phyloP scores from a whole-genome alignment of 140 eudicot species.

The Oenanthe javanica region DNA sequence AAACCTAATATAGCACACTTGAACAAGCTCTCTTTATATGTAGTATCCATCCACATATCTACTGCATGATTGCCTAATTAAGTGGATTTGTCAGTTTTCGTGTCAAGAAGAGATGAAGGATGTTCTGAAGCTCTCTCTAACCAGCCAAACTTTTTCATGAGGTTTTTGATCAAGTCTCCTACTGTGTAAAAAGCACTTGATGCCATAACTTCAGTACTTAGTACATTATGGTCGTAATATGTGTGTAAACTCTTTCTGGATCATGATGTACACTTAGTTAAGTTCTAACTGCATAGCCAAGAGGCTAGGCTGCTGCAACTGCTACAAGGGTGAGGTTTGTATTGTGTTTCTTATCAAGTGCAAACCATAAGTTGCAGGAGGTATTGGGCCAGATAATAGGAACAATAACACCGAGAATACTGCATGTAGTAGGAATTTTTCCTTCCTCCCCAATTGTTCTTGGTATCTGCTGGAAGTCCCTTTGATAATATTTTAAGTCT shows the following conservation, averaged over 20 bases:
- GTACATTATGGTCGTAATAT: constrained; percentile 36
- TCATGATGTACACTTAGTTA: constrained; percentile 45
- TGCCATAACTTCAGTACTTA: constrained; percentile 21
- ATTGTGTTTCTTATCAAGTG: constrained; percentile 29
- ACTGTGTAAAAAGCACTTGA: constrained; percentile 49
- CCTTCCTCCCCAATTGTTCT: constrained; percentile 38
- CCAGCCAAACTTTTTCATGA: constrained; percentile 45
- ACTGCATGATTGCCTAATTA: constrained; percentile 1
- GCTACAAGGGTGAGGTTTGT: constrained; percentile 34
- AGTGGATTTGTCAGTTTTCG: neutral
- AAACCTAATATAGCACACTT: neutral
- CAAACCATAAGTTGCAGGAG: constrained; percentile 46
- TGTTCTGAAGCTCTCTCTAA: constrained; percentile 26
- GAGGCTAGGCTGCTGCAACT: constrained; percentile 43
- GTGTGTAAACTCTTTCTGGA: constrained; percentile 17
- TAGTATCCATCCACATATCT: neutral
- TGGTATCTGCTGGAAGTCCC: constrained; percentile 18
- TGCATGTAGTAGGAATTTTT: constrained; percentile 40
- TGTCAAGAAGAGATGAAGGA: neutral
- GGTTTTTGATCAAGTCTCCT: constrained; percentile 31
- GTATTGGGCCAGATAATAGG: constrained; percentile 48
- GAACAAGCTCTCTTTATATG: neutral
- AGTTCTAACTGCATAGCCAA: constrained; percentile 28
- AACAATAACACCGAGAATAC: constrained; percentile 37
- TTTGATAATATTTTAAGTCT: constrained; percentile 35